Percentiles rank a stretch among this genome's conserved stretches.
phyloP scores from a whole-genome alignment of 306 rosid genomes.

The Cicer chorassanicum region DNA sequence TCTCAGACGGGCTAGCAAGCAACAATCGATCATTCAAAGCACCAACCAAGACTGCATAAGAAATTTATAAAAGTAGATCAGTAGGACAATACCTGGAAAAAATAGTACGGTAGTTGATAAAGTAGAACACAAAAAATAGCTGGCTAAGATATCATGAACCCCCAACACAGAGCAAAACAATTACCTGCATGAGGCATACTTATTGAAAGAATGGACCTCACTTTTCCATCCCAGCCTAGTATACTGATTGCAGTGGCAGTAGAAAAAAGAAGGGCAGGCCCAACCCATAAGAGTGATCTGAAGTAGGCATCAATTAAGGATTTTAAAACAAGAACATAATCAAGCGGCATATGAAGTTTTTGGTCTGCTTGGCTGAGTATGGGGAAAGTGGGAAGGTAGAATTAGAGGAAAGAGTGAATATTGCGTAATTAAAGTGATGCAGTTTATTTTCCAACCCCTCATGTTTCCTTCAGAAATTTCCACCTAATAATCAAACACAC shows the following conservation, averaged over 20 bases:
- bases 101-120: constrained; percentile 8
- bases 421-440: constrained; percentile 31
- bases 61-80: constrained; percentile 46
- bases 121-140: constrained; percentile 29
- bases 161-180: constrained; percentile 41
- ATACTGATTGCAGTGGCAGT: constrained; percentile 84
- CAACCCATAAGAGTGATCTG: constrained; percentile 96
- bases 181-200: constrained; percentile 86
- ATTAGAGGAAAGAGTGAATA: constrained; percentile 27
- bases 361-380: constrained; percentile 29
- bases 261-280: constrained; percentile 96
- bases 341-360: constrained; percentile 27
- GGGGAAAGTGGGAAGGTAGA: constrained; percentile 40
- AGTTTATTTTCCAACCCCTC: constrained; percentile 31
- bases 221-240: constrained; percentile 99
- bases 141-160: constrained; percentile 35
- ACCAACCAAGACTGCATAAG: constrained; percentile 79
- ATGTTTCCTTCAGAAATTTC: constrained; percentile 24
- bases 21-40: constrained; percentile 90
- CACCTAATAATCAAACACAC: constrained; percentile 30
- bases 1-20: constrained; percentile 83
- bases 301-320: constrained; percentile 77
- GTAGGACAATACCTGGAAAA: constrained; percentile 28
- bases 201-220: constrained; percentile 83
- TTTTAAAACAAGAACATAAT: constrained; percentile 45